Conservation (phyloP, 495 filamentous ascomycete species). For the Penicillium roqueforti region DNA sequence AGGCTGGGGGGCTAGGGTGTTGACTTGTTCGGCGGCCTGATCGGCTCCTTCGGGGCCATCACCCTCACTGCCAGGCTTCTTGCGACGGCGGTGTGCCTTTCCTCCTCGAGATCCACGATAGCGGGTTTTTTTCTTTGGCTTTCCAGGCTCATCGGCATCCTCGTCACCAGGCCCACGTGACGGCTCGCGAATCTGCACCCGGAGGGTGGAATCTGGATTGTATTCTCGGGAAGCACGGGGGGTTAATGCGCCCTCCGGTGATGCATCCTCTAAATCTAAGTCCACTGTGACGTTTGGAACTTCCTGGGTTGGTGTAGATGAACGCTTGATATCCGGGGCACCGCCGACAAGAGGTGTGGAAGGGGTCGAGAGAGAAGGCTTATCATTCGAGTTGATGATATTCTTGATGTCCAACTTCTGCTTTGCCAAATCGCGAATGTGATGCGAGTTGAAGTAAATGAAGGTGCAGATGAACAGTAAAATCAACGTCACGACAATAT, state of each 20-base stretch:
- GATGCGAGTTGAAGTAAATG: constrained; percentile 48
- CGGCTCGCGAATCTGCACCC: constrained; percentile 44
- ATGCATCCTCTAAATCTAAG: constrained; percentile 26
- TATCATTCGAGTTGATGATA: constrained; percentile 45
- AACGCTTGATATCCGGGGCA: constrained; percentile 26
- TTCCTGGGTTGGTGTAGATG: constrained; percentile 21
- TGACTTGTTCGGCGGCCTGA: constrained; percentile 40
- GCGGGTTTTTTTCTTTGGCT: constrained; percentile 75
- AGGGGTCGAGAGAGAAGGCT: constrained; percentile 40
- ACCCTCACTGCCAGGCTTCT: constrained; percentile 44
- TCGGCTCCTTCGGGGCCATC: constrained; percentile 41
- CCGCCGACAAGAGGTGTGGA: constrained; percentile 36
- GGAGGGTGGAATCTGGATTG: constrained; percentile 22
- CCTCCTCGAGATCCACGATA: constrained; percentile 76
- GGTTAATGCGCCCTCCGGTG: constrained; percentile 21
- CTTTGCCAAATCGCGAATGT: constrained; percentile 46
- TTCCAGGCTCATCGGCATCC: constrained; percentile 40
- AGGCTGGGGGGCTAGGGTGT: constrained; percentile 35
- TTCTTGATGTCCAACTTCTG: constrained; percentile 52
- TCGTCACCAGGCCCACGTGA: constrained; percentile 38
- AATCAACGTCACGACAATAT: constrained; percentile 48
- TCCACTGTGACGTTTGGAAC: constrained; percentile 34
- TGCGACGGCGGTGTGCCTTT: constrained; percentile 62
- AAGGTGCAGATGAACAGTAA: constrained; percentile 44
- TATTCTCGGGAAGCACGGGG: constrained; percentile 25